Conservation (phyloP, 805 yeast genomes). For the Yarrowia sp. region DNA sequence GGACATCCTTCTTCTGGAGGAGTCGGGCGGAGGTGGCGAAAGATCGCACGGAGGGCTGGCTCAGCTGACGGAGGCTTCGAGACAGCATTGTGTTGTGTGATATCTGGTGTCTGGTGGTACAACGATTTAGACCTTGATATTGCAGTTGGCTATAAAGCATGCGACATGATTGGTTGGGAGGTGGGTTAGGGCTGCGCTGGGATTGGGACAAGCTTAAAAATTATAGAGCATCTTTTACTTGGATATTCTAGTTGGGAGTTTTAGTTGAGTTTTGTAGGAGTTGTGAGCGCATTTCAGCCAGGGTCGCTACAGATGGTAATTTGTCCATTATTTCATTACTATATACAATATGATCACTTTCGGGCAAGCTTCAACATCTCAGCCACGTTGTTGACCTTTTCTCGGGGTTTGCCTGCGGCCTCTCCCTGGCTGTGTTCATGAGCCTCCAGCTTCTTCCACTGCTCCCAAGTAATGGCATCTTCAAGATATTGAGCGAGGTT, state of each 20-base stretch:
- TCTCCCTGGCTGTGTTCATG: conserved; percentile 53
- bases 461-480: conserved; percentile 53
- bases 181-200: conserved; percentile 10
- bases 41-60: conserved; percentile 25
- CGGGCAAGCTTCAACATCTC: conserved; percentile 45
- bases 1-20: conserved; percentile 23
- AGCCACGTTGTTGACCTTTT: conserved; percentile 49
- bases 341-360: not conserved
- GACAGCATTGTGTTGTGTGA: conserved; percentile 25
- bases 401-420: conserved; percentile 50
- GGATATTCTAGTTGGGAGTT: not conserved
- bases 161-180: conserved; percentile 16
- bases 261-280: not conserved
- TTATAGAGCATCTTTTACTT: not conserved
- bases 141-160: not conserved
- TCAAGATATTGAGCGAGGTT: conserved; percentile 33
- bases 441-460: conserved; percentile 59
- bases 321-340: not conserved
- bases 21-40: conserved; percentile 23
- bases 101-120: conserved; percentile 5
- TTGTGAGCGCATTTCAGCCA: too few species aligned
- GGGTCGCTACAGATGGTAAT: too few species aligned
- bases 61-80: conserved; percentile 25
- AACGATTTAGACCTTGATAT: conserved; percentile 9
- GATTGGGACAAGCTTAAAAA: not conserved